phyloP scores from a whole-genome alignment of 192 early-diverging fungal genomes.

The Coemansia asiatica region DNA sequence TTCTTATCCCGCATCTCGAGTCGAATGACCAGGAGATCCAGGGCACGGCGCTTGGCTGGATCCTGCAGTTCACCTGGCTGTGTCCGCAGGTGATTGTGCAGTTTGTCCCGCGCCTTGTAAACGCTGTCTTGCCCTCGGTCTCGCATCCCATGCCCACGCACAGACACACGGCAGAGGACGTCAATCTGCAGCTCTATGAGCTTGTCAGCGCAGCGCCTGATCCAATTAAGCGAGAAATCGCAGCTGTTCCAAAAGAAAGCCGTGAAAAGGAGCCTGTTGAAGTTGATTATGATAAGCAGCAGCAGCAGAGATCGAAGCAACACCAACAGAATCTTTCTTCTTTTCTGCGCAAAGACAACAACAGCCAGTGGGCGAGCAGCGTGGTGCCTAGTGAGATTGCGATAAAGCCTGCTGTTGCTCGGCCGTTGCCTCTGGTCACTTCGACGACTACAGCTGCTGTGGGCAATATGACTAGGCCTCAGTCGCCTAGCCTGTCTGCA shows the following conservation, averaged over 20 bases:
- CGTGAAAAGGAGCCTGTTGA: too few relatives aligned
- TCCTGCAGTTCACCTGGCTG: conserved; percentile 82
- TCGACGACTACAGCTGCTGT: conserved; percentile 12
- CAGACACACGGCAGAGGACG: conserved; percentile 71
- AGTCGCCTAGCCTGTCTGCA: conserved; percentile 10
- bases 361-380: conserved; percentile 5
- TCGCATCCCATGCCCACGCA: conserved; percentile 74
- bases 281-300: not conserved
- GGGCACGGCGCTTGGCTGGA: conserved; percentile 87
- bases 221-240: conserved; percentile 12
- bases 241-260: not conserved
- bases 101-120: conserved; percentile 78
- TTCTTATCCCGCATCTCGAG: conserved; percentile 78
- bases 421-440: conserved; percentile 21
- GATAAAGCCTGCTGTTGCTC: not conserved
- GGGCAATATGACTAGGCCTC: conserved; percentile 9
- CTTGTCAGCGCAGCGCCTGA: conserved; percentile 67
- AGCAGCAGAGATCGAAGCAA: conserved; percentile 1
- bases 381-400: not conserved
- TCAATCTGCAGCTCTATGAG: conserved; percentile 76
- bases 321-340: too few relatives aligned
- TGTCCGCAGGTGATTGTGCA: conserved; percentile 81
- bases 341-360: not conserved
- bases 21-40: conserved; percentile 84
- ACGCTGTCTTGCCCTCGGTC: conserved; percentile 81